These are phyloP conservation scores for Arthrobotrys sinensis DNA, from an alignment of 2,329 filamentous ascomycete genomes.

Conservation along the genomic window DNA sequence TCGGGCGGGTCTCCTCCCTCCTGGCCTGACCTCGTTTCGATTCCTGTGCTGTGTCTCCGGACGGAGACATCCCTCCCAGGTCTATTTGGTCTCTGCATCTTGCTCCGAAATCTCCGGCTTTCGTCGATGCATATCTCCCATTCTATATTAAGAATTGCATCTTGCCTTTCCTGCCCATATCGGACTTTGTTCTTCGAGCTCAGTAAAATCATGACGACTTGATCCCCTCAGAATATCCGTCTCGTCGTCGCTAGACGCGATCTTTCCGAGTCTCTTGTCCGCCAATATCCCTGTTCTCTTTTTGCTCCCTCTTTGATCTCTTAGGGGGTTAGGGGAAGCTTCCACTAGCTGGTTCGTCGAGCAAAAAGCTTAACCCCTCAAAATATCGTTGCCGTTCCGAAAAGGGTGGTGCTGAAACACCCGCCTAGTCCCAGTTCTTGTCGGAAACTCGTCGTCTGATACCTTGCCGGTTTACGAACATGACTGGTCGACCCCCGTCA, in stretches of 20 bases:
- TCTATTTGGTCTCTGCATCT: conserved; percentile 32
- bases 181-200: not conserved
- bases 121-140: conserved; percentile 37
- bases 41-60: conserved; percentile 18
- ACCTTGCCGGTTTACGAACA: conserved; percentile 48
- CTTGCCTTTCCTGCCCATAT: conserved; percentile 24
- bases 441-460: conserved; percentile 38
- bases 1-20: conserved; percentile 44
- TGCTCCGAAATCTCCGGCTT: conserved; percentile 60
- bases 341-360: conserved; percentile 34
- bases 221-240: conserved; percentile 17
- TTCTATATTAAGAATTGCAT: conserved; percentile 29
- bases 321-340: conserved; percentile 55
- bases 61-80: conserved; percentile 14
- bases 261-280: conserved; percentile 26
- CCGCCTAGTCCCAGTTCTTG: conserved; percentile 36
- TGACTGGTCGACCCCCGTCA: conserved; percentile 58
- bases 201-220: conserved; percentile 40
- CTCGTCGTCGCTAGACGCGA: conserved; percentile 52
- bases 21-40: conserved; percentile 41
- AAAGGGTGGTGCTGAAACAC: conserved; percentile 59
- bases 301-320: conserved; percentile 9
- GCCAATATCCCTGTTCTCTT: conserved; percentile 37
- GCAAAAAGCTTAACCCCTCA: conserved; percentile 38
- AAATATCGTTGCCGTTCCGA: conserved; percentile 31